Base-by-base conservation (phyloP, 805 yeast genomes). In the Candida nanaspora region DNA sequence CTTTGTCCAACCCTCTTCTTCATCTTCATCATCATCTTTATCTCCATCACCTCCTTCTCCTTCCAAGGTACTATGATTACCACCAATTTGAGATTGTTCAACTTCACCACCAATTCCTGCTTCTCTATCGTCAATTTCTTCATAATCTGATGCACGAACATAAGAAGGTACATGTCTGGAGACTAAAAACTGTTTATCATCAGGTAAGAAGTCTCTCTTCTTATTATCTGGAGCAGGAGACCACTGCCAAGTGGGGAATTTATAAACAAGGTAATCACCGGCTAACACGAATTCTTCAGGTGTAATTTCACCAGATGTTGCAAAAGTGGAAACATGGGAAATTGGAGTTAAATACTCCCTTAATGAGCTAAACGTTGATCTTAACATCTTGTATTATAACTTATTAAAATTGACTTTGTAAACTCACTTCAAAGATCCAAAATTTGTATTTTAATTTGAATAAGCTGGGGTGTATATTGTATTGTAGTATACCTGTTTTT, bases 181-280 rank as follows among this genome's bases (percentile, higher is more conserved):
- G 3, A 93, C 85, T 33, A 93, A 65, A 49, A 74, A 86, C 63
- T 93, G 98, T 62, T 87, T 93, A 49, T 86, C 89, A 2, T 66
- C 65, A 1, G 98, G 98, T 44, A 93, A 63, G 51, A 87, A 93
- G 46, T 78, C 82, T 47, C 80, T 75, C 48, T 70, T 73, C 5
- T 26, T 26, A 8, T 72, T 65, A 13, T 68, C 61, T 14, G 82
- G 74, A 1, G 82, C 79, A 3, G 76, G 66, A 2, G 77, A 66
- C 98, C 98, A 93, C 46, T 80, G 78, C 98, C 98, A 93, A 1
- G 98, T 93, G 2, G 98, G 98, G 59, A 93, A 93, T 68, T 83
- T 86, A 61, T 79, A 81, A 26, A 82, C 89, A 43, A 93, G 66
- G 61, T 87, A 93, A 59, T 93, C 97, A 19, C 98, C 98, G 3